Percentiles rank a stretch among this genome's conserved stretches.
phyloP scores from a whole-genome alignment of 2,329 filamentous ascomycete species.

The Pseudopyrenochaeta lycopersici region DNA sequence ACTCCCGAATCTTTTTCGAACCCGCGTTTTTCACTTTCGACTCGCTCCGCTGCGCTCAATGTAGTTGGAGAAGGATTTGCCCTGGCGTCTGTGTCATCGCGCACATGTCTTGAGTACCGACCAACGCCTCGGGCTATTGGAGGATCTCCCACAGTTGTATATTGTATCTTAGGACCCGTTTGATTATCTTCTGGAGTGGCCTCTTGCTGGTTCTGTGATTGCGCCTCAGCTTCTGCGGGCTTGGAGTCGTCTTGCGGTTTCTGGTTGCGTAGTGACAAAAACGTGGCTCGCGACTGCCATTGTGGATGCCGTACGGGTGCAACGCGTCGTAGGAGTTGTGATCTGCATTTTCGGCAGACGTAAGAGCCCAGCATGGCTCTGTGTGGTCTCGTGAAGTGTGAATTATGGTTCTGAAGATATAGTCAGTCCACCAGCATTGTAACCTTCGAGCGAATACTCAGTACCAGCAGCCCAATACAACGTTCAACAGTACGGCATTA shows the following conservation, averaged over 20 bases:
- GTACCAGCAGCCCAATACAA: not conserved
- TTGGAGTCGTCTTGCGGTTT: slow-evolving; percentile 15
- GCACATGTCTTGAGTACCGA: slow-evolving; percentile 29
- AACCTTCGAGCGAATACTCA: too few relatives aligned
- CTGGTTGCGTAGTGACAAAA: slow-evolving; percentile 36
- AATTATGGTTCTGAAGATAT: not conserved
- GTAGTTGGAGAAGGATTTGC: not conserved
- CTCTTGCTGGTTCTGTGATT: slow-evolving; percentile 9
- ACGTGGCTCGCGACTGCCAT: slow-evolving; percentile 44
- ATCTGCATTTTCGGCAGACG: slow-evolving; percentile 45
- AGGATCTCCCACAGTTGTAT: not conserved
- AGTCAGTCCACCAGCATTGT: too few relatives aligned
- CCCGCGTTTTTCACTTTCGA: not conserved
- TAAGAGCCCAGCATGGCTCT: slow-evolving; percentile 43
- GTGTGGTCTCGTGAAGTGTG: slow-evolving; percentile 1
- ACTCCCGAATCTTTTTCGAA: not conserved
- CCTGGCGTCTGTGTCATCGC: not conserved
- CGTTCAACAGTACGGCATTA: not conserved
- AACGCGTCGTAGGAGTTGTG: slow-evolving; percentile 26
- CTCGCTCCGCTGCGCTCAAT: not conserved
- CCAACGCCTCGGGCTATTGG: slow-evolving; percentile 3
- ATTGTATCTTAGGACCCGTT: slow-evolving; percentile 3
- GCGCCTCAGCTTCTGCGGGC: slow-evolving; percentile 10
- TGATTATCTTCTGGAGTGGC: slow-evolving; percentile 1
- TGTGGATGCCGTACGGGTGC: slow-evolving; percentile 20